phyloP scores from a whole-genome alignment of 306 rosid genomes.

The Luffa aegyptiaca region DNA sequence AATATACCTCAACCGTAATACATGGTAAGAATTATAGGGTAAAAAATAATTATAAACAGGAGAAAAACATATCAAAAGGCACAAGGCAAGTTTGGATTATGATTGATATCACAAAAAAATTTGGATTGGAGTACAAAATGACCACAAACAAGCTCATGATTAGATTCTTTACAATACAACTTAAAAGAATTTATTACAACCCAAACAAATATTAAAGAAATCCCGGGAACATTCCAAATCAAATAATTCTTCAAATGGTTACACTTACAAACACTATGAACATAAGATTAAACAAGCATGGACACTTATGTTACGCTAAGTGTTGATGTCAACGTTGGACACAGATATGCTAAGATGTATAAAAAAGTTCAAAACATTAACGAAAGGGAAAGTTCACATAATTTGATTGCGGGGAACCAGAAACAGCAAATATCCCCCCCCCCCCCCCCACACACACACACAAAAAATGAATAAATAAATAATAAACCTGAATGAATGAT shows the following conservation, averaged over 20 bases:
- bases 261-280: not conserved
- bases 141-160: not conserved
- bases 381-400: not conserved
- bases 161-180: not conserved
- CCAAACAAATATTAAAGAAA: not conserved
- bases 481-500: conserved; percentile 74
- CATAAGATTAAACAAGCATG: not conserved
- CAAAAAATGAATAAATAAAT: not conserved
- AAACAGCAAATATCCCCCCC: not conserved
- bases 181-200: not conserved
- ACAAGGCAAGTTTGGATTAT: not conserved
- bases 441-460: too few species aligned
- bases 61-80: not conserved
- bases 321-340: not conserved
- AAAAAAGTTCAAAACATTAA: not conserved
- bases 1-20: not conserved
- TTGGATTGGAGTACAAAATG: not conserved
- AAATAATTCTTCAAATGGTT: not conserved
- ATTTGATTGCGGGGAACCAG: not conserved
- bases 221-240: not conserved
- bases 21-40: not conserved
- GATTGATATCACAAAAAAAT: not conserved
- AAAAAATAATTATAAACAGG: not conserved
- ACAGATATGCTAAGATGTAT: not conserved
- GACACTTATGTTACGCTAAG: not conserved